Base-by-base conservation (phyloP, 257 asterid genomes). In the Eustoma russellianum region DNA sequence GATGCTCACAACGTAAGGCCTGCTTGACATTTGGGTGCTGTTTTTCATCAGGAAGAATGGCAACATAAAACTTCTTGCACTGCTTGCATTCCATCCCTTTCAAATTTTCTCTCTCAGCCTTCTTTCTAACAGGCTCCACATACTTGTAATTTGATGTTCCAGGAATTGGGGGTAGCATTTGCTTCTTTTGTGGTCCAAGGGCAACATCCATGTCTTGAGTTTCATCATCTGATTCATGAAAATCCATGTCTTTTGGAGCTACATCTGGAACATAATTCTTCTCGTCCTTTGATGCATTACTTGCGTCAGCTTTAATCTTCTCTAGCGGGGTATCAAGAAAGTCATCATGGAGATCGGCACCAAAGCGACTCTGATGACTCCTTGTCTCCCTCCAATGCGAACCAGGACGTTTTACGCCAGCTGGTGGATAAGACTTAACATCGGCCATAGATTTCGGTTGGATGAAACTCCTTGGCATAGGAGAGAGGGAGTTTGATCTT, bases 381-480 rank as follows among this genome's bases (percentile, higher is more conserved):
- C 95, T 76, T 53, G 98, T 92, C 61, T 88, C 84, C 78, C 93
- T 88, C 98, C 98, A 88, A 58, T 80, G 73, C 48, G 98, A 85
- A 55, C 44, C 68, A 35, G 89, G 77, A 50, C 97, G 97, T 65
- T 92, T 91, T 60, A 74, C 74, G 53, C 97, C 94, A 49, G 73
- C 78, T 68, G 91, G 80, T 28, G 82, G 80, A 52, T 70, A 70
- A 17, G 85, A 68, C 69, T 73, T 82, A 44, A 55, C 67, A 59
- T 68, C 66, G 38, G 54, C 66, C 12, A 71, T 68, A 46, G 57
- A 33, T 57, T 78, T 78, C 50, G 71, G 74, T 55, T 76, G 74
- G 64, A 69, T 45, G 57, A 60, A 61, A 57, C 50, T 65, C 56
- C 56, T 67, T 55, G 86, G 59, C 33, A 72, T 56, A 54, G 76